Evolutionary conservation across 179 eudicot genomes (phyloP).

Genomic region (Vitellaria paradoxa): DNA sequence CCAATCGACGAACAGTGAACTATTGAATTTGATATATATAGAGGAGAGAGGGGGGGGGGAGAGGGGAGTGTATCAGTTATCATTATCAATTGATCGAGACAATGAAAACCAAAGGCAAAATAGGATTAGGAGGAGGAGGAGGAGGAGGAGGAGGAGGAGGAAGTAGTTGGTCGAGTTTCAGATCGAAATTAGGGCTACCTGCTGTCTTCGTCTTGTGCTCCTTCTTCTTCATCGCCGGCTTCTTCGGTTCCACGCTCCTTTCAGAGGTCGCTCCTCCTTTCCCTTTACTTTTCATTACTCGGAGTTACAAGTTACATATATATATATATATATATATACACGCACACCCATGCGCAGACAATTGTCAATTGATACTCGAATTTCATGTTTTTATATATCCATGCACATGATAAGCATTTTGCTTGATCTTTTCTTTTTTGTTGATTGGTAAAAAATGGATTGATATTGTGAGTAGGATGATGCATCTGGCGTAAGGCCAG

Average conservation of each 20-base stretch:
- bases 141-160: too few species aligned
- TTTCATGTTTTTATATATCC: too few species aligned
- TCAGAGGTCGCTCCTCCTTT: slow-evolving; percentile 32
- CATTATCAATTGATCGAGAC: neutral
- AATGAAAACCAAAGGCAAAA: slow-evolving; percentile 62
- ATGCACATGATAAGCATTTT: neutral
- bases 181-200: slow-evolving; percentile 54
- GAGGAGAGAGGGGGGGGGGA: neutral
- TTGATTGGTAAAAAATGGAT: neutral
- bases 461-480: slow-evolving; percentile 36
- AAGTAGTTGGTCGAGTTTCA: slow-evolving; percentile 39
- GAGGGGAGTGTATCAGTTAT: neutral
- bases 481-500: slow-evolving; percentile 37
- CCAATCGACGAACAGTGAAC: neutral
- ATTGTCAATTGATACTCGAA: too few species aligned
- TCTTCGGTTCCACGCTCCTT: slow-evolving; percentile 61
- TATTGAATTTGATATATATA: neutral
- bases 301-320: neutral
- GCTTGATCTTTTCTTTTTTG: neutral
- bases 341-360: too few species aligned
- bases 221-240: slow-evolving; percentile 74
- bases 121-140: slow-evolving; percentile 22
- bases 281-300: neutral
- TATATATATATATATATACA: neutral
- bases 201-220: slow-evolving; percentile 51